phyloP scores from a whole-genome alignment of 164 flowering plant species.

The Annona squamosa region DNA sequence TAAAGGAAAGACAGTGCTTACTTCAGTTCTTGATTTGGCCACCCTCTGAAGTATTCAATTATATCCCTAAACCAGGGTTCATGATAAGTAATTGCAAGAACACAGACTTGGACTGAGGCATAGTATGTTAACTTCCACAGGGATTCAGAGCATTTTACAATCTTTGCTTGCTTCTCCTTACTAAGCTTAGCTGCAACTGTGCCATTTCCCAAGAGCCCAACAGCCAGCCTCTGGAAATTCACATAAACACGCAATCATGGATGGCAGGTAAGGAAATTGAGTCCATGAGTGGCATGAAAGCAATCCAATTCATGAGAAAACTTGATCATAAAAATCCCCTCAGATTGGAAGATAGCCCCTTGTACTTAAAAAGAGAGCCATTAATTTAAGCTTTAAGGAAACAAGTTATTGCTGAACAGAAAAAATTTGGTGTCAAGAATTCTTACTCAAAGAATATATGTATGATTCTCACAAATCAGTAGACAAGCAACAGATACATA shows the following conservation, averaged over 20 bases:
- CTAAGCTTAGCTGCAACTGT: conserved; percentile 27
- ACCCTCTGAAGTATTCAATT: conserved; percentile 56
- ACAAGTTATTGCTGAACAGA: background rate
- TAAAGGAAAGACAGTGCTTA: conserved; percentile 28
- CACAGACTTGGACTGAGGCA: conserved; percentile 46
- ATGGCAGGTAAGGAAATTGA: background rate
- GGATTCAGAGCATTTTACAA: conserved; percentile 77
- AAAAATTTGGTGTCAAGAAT: background rate
- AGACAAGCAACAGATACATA: background rate
- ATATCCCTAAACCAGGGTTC: conserved; percentile 79
- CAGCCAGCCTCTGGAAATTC: conserved; percentile 54
- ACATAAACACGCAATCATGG: background rate
- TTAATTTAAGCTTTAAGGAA: background rate
- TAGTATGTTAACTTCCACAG: conserved; percentile 91
- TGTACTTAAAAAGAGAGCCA: background rate
- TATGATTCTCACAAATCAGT: background rate
- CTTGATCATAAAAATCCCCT: background rate
- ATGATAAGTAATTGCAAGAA: conserved; percentile 38
- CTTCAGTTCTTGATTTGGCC: conserved; percentile 88
- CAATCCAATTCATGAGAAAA: background rate
- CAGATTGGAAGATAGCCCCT: background rate
- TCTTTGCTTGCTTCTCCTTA: conserved; percentile 44
- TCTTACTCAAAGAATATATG: background rate
- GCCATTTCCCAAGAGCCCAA: conserved; percentile 43
- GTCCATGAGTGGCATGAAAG: background rate